Evolutionary conservation across 352 stramenopile species (phyloP), one percentile per base, ranked within the genome.

Genomic region (Pythium oligandrum): DNA sequence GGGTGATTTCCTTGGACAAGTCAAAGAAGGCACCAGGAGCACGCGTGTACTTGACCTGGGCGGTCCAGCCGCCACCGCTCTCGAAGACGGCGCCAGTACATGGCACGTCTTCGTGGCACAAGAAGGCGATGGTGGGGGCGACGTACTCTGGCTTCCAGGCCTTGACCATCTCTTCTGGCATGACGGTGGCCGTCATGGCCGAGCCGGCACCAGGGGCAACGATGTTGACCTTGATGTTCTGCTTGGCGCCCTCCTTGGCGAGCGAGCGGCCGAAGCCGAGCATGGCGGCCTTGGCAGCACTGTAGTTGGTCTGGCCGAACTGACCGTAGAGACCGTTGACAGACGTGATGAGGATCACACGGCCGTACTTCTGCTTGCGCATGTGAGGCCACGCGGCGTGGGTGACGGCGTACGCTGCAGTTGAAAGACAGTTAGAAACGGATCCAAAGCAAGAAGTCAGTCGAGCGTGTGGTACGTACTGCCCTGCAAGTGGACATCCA

Each of bases 201-300:
- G 83, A 94, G 40, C 83, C 86, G 32, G 88, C 87, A 17, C 84
- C 83, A 3, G 88, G 87, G 3, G 86, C 79, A 6, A 96, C 84
- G 40, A 89, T 78, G 75, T 96, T 96, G 48, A 93, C 82, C 65
- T 91, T 87, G 66, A 96, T 94, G 71, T 94, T 94, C 30, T 68
- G 57, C 40, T 71, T 66, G 36, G 66, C 79, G 49, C 87, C 88
- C 61, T 96, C 88, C 64, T 91, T 81, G 37, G 88, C 88, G 37
- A 98, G 69, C 48, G 96, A 85, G 64, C 96, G 92, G 54, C 88
- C 95, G 53, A 98, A 86, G 40, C 93, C 93, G 42, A 97, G 87
- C 66, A 98, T 91, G 3, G 88, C 93, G 11, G 95, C 63, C 78
- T 98, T 98, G 46, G 77, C 74, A 12, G 81, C 74, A 57, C 75